Base-by-base conservation (phyloP, 495 filamentous ascomycete genomes). In the Annulohypoxylon stygium region DNA sequence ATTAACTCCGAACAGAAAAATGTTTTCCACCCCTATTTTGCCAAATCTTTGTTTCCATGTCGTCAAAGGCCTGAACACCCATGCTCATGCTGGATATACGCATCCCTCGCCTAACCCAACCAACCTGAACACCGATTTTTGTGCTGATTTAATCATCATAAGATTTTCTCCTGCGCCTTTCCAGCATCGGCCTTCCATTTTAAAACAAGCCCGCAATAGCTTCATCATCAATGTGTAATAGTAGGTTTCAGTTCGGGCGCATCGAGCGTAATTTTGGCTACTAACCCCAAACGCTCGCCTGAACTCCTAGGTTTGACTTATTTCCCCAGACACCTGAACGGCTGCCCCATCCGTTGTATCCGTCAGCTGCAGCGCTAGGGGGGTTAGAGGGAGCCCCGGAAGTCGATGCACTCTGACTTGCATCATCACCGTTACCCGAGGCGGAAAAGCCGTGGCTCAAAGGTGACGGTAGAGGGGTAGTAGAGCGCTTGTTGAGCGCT, bases 381-480 rank as follows among this genome's bases (percentile, higher is more conserved):
- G 83, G 79, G 74, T 82, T 85, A 30, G 76, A 81, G 23, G 73
- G 61, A 41, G 74, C 78, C n/a, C 74, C 81, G n/a, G 75, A 79
- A 9, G 80, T 72, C 18, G 75, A 59, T n/a, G 68, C 61, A 36
- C 69, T 74, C 20, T 77, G 69, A 10, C 14, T 63, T 33, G 61
- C 65, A 34, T 83, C 80, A 16, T 83, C 81, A 4, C 61, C 67
- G 43, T 77, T 80, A 16, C 78, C 78, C 8, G 77, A 76, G 25
- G 83, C 84, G 2, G 87, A 90, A 77, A 94, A 93, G 14, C 93
- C 90, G 74, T 94, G 94, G 81, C 89, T 92, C 39, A 98, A 81
- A 4, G 96, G 95, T 33, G 95, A 97, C 23, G 94, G 93, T 20
- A 98, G 86, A 61, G 96, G 94, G 14, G 95, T 97, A 4, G 92